These are phyloP conservation scores for Chara braunii DNA, from an alignment of 139 green algal species.

Conservation along the genomic window DNA sequence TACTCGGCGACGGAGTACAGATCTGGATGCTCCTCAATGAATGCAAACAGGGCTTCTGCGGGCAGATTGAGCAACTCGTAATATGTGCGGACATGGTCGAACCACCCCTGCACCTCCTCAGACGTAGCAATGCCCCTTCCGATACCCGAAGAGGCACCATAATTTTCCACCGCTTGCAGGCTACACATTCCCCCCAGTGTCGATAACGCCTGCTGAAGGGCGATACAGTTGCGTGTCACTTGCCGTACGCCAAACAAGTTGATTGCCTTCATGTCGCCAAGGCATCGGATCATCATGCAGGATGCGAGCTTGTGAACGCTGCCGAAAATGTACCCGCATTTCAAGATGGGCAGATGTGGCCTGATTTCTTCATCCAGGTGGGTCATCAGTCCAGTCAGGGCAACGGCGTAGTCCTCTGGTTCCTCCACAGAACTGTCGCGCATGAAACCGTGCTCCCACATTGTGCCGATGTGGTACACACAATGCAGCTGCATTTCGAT, in stretches of 20 bases:
- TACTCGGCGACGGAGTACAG: neutral
- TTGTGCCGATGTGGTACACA: constrained; percentile 28
- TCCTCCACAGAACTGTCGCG: constrained; percentile 16
- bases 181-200: neutral
- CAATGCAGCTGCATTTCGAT: constrained; percentile 36
- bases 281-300: neutral
- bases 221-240: constrained; percentile 20
- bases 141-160: neutral
- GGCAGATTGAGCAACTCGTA: constrained; percentile 31
- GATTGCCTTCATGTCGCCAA: constrained; percentile 2
- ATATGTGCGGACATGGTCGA: constrained; percentile 26
- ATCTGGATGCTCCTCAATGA: neutral
- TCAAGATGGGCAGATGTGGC: neutral
- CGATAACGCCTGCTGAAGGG: neutral
- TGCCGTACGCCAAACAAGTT: constrained; percentile 31
- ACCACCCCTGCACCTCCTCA: constrained; percentile 14
- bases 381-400: constrained; percentile 23
- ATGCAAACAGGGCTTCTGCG: neutral
- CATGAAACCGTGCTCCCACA: no score
- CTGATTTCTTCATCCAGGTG: constrained; percentile 28
- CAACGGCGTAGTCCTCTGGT: constrained; percentile 27
- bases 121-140: neutral
- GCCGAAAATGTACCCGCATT: constrained; percentile 22
- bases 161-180: neutral
- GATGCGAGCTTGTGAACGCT: constrained; percentile 23